phyloP scores from a whole-genome alignment of 2,329 filamentous ascomycete species.

The Paecilomyces niveus region DNA sequence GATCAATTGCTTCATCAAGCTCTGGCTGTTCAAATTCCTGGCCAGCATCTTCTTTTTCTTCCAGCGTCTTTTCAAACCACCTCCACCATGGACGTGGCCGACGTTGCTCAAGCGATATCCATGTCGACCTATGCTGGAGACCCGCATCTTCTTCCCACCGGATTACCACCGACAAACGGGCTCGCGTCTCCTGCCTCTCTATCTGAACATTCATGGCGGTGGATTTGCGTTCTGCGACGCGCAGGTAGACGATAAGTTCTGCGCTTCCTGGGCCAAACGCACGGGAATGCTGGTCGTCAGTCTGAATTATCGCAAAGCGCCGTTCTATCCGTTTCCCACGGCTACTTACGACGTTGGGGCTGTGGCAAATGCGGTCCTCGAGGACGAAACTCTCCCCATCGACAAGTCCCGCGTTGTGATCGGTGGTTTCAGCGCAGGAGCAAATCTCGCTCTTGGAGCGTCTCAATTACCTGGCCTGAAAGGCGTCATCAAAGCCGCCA shows the following conservation, averaged over 20 bases:
- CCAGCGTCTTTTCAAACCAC: conserved; percentile 6
- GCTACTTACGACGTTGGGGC: conserved; percentile 41
- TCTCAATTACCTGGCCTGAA: conserved; percentile 33
- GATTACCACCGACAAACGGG: conserved; percentile 1
- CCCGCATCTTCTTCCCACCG: conserved; percentile 36
- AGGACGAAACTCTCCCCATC: conserved; percentile 40
- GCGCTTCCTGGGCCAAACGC: conserved; percentile 34
- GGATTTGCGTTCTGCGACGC: conserved; percentile 42
- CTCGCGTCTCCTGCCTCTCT: conserved; percentile 32
- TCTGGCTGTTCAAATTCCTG: conserved; percentile 14
- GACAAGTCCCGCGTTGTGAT: conserved; percentile 37
- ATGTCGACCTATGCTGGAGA: conserved; percentile 16
- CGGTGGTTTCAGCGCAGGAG: conserved; percentile 47
- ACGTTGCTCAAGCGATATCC: conserved; percentile 18
- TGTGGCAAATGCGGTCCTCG: conserved; percentile 35
- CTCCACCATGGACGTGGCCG: conserved; percentile 2
- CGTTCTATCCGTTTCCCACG: conserved; percentile 37
- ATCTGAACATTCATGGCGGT: conserved; percentile 48
- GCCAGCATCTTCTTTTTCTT: conserved; percentile 6
- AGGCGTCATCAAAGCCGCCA: conserved; percentile 26
- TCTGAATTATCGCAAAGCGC: conserved; percentile 46
- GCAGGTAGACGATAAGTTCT: conserved; percentile 42
- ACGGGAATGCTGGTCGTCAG: conserved; percentile 40
- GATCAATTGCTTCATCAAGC: conserved; percentile 12
- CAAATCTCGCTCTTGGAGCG: conserved; percentile 40